Evolutionary conservation across 2,329 filamentous ascomycete species (phyloP).

Genomic region (Ceratocystis colombiana): DNA sequence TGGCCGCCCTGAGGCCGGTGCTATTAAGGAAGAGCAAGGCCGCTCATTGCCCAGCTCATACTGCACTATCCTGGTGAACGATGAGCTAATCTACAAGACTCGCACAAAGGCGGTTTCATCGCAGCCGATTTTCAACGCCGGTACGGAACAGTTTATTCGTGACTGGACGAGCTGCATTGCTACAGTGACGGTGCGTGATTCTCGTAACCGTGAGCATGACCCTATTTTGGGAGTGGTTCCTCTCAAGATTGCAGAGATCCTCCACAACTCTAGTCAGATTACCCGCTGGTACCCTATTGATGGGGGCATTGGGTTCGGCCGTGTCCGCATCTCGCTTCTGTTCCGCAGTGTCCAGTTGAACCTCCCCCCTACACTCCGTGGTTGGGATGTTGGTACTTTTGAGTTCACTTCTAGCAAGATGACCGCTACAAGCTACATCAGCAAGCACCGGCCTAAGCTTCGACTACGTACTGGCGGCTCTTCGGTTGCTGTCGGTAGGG

Average conservation of each 20-base stretch:
- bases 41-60: conserved; percentile 79
- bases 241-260: conserved; percentile 74
- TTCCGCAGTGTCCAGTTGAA: conserved; percentile 83
- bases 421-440: conserved; percentile 51
- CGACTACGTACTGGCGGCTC: conserved; percentile 77
- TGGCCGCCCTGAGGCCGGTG: conserved; percentile 68
- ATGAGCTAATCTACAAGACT: conserved; percentile 87
- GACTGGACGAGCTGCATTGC: conserved; percentile 86
- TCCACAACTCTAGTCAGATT: conserved; percentile 74
- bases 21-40: conserved; percentile 74
- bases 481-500: conserved; percentile 44
- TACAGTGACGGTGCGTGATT: conserved; percentile 80
- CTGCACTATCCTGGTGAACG: conserved; percentile 84
- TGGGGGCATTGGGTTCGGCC: conserved; percentile 84
- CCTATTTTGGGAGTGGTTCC: conserved; percentile 89
- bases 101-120: conserved; percentile 86
- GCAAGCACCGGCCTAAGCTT: conserved; percentile 60
- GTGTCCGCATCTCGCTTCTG: conserved; percentile 75
- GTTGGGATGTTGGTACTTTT: conserved; percentile 93
- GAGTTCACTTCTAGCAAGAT: conserved; percentile 69
- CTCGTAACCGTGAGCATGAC: conserved; percentile 82
- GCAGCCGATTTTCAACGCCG: conserved; percentile 94
- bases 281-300: conserved; percentile 95
- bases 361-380: conserved; percentile 73
- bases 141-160: conserved; percentile 82